Evolutionary conservation across 257 asterid species (phyloP), one percentile per base, ranked within the genome.

Genomic region (Lithospermum erythrorhizon): DNA sequence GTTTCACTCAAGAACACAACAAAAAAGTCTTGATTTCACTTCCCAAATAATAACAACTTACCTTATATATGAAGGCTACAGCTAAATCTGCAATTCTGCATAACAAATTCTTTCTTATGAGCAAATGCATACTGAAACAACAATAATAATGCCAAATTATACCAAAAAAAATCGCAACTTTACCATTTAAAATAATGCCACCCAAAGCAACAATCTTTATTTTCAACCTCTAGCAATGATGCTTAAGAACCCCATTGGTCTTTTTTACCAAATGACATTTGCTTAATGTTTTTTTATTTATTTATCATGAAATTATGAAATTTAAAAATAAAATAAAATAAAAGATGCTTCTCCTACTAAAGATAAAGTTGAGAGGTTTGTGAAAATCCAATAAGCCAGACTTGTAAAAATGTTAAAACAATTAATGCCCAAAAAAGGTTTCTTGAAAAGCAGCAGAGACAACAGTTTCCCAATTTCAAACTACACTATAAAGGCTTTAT

Each of bases 31-130:
- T 30, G 5, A 6, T 25, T 56, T 73, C 76, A 74, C 75, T 65
- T 76, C 69, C 24, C 53, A 63, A 64, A 17, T 61, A 64, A 17
- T 61, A 61, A 68, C 73, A 67, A 11, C 47, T 53, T 56, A 59
- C 61, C 70, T 82, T 75, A 69, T 65, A 53, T 68, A 58, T 57
- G 67, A 59, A 73, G 66, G 78, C 75, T 72, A 75, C 61, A 71
- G 89, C 86, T 90, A 85, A 83, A 87, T 74, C 70, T 77, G 83
- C 82, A 85, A 83, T 85, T 74, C 70, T 77, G 83, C 82, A 79
- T 71, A 87, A 87, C 81, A 68, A 81, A 87, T 82, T 76, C 67
- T 75, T 59, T 69, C 74, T 72, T 72, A 59, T 63, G 75, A 78
- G 69, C 71, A 73, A 67, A 66, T 63, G 78, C 81, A 75, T 63